These are phyloP conservation scores for Cordia subcordata DNA, from an alignment of 257 asterid genomes.

Conservation along the genomic window DNA sequence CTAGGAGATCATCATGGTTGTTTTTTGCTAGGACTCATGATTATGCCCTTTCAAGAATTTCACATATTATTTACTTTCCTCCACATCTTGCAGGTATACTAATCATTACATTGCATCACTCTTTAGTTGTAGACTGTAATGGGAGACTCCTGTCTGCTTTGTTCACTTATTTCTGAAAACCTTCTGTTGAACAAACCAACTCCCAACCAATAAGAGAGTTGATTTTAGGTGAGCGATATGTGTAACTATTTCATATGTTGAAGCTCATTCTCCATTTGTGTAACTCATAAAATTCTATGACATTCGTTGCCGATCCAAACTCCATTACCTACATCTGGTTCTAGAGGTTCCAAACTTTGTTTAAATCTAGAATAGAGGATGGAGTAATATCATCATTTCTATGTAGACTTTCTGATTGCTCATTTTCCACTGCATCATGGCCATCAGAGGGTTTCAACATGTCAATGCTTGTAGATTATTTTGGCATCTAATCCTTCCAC, in stretches of 20 bases:
- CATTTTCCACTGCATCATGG: not conserved
- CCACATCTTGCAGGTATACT: conserved; percentile 6
- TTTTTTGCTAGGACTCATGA: conserved; percentile 6
- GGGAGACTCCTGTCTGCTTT: not conserved
- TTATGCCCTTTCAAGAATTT: conserved; percentile 3
- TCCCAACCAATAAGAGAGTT: conserved; percentile 1
- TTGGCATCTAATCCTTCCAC: not conserved
- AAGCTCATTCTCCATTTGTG: conserved; percentile 1
- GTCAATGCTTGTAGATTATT: not conserved
- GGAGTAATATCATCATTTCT: not conserved
- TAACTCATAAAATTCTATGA: no score
- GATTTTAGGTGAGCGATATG: not conserved
- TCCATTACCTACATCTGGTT: not conserved
- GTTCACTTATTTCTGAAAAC: not conserved
- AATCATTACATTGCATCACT: conserved; percentile 5
- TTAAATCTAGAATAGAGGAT: not conserved
- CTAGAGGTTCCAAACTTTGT: not conserved
- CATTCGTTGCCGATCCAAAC: conserved; percentile 1
- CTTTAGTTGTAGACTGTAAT: not conserved
- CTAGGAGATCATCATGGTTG: not conserved
- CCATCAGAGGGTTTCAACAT: not conserved
- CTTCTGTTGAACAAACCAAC: conserved; percentile 12
- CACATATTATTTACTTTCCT: not conserved
- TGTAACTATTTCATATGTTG: not conserved
- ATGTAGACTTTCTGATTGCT: not conserved